Evolutionary conservation across 306 rosid species (phyloP).

Genomic region (Adenanthera pavonina): DNA sequence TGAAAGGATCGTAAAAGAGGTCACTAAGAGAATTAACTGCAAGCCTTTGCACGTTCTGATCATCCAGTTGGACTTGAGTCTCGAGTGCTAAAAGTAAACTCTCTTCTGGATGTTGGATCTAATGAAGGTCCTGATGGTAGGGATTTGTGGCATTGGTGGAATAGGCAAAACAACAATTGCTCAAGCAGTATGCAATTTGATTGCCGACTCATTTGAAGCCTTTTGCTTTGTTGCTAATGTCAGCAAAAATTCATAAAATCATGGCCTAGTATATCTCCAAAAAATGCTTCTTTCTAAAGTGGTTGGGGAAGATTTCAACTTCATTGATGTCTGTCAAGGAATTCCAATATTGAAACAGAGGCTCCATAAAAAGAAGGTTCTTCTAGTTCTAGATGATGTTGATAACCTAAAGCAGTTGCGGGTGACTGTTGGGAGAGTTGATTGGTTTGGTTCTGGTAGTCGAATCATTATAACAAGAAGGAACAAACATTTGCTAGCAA

Average conservation of each 20-base stretch:
- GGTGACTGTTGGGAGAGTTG: background rate
- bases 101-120: background rate
- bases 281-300: background rate
- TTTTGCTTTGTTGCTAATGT: background rate
- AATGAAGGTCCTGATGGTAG: background rate
- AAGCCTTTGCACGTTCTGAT: background rate
- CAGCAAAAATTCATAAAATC: background rate
- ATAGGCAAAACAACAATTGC: conserved; percentile 22
- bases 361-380: conserved; percentile 5
- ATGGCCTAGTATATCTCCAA: conserved; percentile 9
- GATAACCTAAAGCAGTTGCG: background rate
- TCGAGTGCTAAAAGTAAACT: background rate
- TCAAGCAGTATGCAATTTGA: background rate
- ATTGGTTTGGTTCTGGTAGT: conserved; percentile 20
- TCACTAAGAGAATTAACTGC: background rate
- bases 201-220: background rate
- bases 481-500: background rate
- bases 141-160: conserved; percentile 17
- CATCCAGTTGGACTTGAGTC: background rate
- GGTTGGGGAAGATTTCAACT: background rate
- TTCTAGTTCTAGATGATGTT: conserved; percentile 7
- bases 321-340: background rate
- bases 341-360: conserved; percentile 3
- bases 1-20: background rate
- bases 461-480: conserved; percentile 1